Evolutionary conservation across 2,329 filamentous ascomycete genomes (phyloP).

Genomic region (Verticillium longisporum): DNA sequence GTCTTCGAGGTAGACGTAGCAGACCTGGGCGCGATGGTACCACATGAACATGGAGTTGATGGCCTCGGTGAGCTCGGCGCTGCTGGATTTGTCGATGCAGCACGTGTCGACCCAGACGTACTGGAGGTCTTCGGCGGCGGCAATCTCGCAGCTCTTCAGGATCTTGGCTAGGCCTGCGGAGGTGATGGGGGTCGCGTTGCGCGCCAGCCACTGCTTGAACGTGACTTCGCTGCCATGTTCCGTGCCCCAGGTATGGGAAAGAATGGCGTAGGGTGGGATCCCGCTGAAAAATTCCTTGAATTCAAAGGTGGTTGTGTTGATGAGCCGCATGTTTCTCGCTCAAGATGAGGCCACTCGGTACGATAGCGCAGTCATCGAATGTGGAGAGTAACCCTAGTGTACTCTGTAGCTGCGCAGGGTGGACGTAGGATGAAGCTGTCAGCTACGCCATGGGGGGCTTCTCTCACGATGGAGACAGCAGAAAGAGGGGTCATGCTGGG

Average conservation of each 20-base stretch:
- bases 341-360: neutral
- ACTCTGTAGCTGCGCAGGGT: neutral
- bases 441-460: neutral
- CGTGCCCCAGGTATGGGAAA: conserved; percentile 14
- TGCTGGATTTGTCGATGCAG: conserved; percentile 15
- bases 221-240: conserved; percentile 10
- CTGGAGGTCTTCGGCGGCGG: neutral
- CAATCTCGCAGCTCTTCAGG: conserved; percentile 1
- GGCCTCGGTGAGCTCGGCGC: conserved; percentile 10
- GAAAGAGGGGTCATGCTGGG: neutral
- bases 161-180: conserved; percentile 7
- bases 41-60: conserved; percentile 16
- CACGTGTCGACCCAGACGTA: conserved; percentile 14
- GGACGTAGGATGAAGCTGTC: neutral
- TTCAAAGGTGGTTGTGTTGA: neutral
- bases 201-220: neutral
- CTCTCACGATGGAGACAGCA: neutral
- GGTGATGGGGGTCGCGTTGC: neutral
- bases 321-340: neutral
- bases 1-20: conserved; percentile 13
- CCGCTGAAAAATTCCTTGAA: neutral
- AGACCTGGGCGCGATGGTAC: conserved; percentile 19
- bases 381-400: neutral
- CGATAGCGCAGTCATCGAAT: too few species aligned
- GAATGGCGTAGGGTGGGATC: conserved; percentile 13